Conservation (phyloP, 148 eudicot species). For the Vaccinium corymbosum region DNA sequence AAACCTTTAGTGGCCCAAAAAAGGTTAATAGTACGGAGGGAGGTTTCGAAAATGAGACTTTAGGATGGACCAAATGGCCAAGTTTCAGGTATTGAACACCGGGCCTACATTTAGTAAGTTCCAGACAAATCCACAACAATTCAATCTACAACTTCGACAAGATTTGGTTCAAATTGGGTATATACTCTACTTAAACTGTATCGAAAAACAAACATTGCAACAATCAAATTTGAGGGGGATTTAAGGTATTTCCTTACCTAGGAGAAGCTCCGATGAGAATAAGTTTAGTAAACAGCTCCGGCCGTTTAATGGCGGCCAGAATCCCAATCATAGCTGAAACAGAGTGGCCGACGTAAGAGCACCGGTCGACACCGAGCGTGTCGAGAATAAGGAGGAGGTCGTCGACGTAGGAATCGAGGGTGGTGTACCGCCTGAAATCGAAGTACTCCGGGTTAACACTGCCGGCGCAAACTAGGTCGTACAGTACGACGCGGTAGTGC, state of each 20-base stretch:
- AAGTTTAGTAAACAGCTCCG: constrained; percentile 47
- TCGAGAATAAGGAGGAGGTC: constrained; percentile 74
- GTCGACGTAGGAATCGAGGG: constrained; percentile 78
- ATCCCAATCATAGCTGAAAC: constrained; percentile 55
- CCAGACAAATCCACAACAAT: not conserved
- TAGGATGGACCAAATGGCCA: no score
- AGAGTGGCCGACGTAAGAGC: constrained; percentile 64
- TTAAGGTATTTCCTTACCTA: constrained; percentile 36
- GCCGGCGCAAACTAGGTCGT: constrained; percentile 92
- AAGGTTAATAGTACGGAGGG: no score
- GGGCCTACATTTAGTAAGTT: not conserved
- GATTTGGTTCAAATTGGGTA: not conserved
- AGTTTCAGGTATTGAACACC: no score
- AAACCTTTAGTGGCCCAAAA: no score
- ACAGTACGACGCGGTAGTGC: constrained; percentile 59
- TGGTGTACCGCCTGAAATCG: constrained; percentile 71
- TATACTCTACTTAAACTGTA: no score
- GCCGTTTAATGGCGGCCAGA: constrained; percentile 49
- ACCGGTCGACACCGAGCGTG: constrained; percentile 41
- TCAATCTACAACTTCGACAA: not conserved
- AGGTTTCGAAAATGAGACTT: no score
- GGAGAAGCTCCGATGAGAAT: constrained; percentile 66
- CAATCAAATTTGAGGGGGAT: not conserved
- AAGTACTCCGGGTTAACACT: constrained; percentile 85
- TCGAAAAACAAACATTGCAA: not conserved